A percentile compares a stretch with the other conserved stretches of the same genome.
Conservation (phyloP, 805 yeast genomes). For the Komagataella mondaviorum region DNA sequence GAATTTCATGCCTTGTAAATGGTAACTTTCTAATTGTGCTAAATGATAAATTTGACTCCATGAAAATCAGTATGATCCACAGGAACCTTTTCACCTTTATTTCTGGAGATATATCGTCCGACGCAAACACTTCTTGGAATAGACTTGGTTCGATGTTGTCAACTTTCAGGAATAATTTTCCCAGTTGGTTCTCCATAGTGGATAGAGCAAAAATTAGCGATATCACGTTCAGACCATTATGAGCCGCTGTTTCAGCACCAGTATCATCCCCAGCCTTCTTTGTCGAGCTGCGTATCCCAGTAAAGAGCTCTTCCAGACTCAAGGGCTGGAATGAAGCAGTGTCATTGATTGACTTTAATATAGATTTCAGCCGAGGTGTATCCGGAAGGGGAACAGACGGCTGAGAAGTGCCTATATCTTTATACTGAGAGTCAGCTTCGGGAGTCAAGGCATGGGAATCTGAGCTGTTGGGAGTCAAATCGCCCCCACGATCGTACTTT, state of each 20-base stretch:
- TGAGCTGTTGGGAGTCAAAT: background rate
- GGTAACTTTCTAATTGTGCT: slow-evolving; percentile 7
- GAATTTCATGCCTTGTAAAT: background rate
- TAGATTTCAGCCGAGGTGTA: slow-evolving; percentile 85
- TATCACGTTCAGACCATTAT: slow-evolving; percentile 39
- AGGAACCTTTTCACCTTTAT: slow-evolving; percentile 62
- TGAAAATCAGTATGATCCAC: slow-evolving; percentile 72
- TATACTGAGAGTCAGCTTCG: background rate
- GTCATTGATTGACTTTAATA: slow-evolving; percentile 79
- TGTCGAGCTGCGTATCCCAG: slow-evolving; percentile 4
- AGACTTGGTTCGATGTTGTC: slow-evolving; percentile 8
- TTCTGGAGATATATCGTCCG: slow-evolving; percentile 41
- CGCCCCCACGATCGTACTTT: background rate
- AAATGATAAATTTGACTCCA: slow-evolving; percentile 54
- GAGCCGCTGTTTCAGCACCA: slow-evolving; percentile 14
- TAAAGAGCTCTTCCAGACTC: slow-evolving; percentile 29
- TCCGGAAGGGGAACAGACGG: slow-evolving; percentile 44
- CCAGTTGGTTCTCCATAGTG: slow-evolving; percentile 31
- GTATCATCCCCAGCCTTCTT: background rate
- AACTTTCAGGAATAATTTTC: slow-evolving; percentile 6
- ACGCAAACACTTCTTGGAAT: slow-evolving; percentile 65
- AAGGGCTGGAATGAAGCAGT: slow-evolving; percentile 36
- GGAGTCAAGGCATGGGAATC: background rate
- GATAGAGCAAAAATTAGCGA: slow-evolving; percentile 66
- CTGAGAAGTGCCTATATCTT: background rate